These are phyloP conservation scores for Paramecium tetraurelia DNA, from an alignment of 73 alveolate species.

Conservation along the genomic window DNA sequence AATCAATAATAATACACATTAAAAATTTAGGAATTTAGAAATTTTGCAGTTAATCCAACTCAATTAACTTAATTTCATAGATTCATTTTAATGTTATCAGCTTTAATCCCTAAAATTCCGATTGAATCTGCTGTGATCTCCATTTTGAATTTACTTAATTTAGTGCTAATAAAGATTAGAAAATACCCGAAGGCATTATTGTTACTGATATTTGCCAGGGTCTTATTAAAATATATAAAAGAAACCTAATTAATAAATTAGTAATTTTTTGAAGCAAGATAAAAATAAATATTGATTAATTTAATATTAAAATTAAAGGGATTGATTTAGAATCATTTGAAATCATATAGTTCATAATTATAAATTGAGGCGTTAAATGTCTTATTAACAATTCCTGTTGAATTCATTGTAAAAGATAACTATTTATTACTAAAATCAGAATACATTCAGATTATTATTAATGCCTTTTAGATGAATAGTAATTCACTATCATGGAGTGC, in stretches of 20 bases:
- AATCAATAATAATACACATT: background rate
- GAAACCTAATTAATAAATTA: background rate
- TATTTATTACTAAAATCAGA: slow-evolving; percentile 30
- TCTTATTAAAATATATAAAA: background rate
- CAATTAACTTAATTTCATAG: background rate
- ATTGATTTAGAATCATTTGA: background rate
- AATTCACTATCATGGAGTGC: slow-evolving; percentile 1
- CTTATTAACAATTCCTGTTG: slow-evolving; percentile 36
- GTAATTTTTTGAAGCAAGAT: background rate
- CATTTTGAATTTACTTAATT: background rate
- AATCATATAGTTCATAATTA: slow-evolving; percentile 14
- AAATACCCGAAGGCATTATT: slow-evolving; percentile 20
- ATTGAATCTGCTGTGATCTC: background rate
- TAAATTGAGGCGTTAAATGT: background rate
- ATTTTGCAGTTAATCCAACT: slow-evolving; percentile 16
- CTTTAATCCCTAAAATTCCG: background rate
- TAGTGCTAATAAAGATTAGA: background rate
- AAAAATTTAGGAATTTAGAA: background rate
- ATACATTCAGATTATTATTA: background rate
- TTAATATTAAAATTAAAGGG: background rate
- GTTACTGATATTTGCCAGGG: background rate
- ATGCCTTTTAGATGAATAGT: background rate
- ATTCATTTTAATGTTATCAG: background rate
- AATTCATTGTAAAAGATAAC: slow-evolving; percentile 24
- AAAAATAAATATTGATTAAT: background rate